Base-by-base conservation (phyloP, 2,329 filamentous ascomycete species). In the Lecanicillium sp. region DNA sequence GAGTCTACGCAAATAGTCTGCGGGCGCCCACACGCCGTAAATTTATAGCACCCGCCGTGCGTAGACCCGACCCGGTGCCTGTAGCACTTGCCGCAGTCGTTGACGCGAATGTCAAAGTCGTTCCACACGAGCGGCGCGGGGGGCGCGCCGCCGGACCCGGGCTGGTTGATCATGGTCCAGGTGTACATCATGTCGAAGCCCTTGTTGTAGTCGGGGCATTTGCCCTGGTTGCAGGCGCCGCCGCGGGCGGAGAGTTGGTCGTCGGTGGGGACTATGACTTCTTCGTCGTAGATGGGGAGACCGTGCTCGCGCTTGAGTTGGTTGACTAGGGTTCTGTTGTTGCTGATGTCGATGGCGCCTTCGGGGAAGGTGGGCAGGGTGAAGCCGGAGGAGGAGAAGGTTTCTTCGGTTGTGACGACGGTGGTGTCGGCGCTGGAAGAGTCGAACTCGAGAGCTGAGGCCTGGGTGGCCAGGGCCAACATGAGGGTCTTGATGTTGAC, bases 1-100 rank as follows among this genome's bases (percentile, higher is more conserved):
- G 36, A 29, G 34, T 45, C 43, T 7, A 45, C 43, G 29, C 43
- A 45, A 18, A 45, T 45, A 22, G 11, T n/a, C 33, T 45, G 43
- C 4, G 32, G 19, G 13, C 43, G 38, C 28, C 32, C 29, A 29
- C 42, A 44, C 5, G 29, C 12, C 15, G 30, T 38, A 25, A 41
- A 35, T 18, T 44, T n/a, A 16, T 35, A 44, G 31, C 38, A 35
- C 7, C 34, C 42, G 19, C 39, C 39, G 12, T 14, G 8, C 7
- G 14, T 36, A 3, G 13, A 0, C 14, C 20, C 17, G 15, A 33
- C 34, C 4, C 35, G 14, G 32, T 33, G 34, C 22, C 37, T 39
- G n/a, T 37, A 19, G 16, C 35, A 37, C 25, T 37, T 18, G 20
- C 8, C 35, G 35, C 35, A 37, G 29, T 31, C 29, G 29, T 31